Percentiles rank a stretch among this genome's conserved stretches.
Evolutionary conservation across 768 basidiomycete species (phyloP).

Genomic region (Hygrophorus pudorinus): DNA sequence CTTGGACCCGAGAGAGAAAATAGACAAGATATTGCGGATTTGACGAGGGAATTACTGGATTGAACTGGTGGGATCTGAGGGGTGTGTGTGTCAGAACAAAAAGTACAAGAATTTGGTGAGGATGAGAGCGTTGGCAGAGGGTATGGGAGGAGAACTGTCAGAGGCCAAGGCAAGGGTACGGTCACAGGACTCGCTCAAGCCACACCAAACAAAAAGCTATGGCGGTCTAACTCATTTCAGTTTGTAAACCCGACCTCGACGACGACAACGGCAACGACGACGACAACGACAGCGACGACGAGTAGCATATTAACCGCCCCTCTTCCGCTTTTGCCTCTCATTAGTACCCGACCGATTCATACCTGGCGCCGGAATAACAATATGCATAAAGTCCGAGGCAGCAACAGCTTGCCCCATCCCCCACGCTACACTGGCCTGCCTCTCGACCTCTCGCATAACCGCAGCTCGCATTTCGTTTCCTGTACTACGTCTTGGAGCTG

Average conservation of each 20-base stretch:
- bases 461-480: slow-evolving; percentile 18
- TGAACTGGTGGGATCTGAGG: too few relatives aligned
- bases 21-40: too few relatives aligned
- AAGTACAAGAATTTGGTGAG: too few relatives aligned
- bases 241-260: background rate
- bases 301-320: background rate
- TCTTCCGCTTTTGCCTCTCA: background rate
- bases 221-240: background rate
- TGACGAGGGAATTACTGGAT: too few relatives aligned
- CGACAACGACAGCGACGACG: background rate
- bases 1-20: background rate
- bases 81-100: too few relatives aligned
- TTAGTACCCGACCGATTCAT: background rate
- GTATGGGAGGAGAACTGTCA: background rate
- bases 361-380: slow-evolving; percentile 24
- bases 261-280: background rate
- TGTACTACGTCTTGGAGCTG: slow-evolving; percentile 31
- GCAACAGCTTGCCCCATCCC: slow-evolving; percentile 31
- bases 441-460: slow-evolving; percentile 51
- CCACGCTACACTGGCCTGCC: slow-evolving; percentile 56
- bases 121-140: too few relatives aligned
- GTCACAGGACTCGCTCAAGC: slow-evolving; percentile 1
- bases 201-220: background rate
- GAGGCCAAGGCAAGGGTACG: background rate
- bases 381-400: slow-evolving; percentile 49